phyloP scores from a whole-genome alignment of 179 eudicot genomes.

The Actinidia arguta region DNA sequence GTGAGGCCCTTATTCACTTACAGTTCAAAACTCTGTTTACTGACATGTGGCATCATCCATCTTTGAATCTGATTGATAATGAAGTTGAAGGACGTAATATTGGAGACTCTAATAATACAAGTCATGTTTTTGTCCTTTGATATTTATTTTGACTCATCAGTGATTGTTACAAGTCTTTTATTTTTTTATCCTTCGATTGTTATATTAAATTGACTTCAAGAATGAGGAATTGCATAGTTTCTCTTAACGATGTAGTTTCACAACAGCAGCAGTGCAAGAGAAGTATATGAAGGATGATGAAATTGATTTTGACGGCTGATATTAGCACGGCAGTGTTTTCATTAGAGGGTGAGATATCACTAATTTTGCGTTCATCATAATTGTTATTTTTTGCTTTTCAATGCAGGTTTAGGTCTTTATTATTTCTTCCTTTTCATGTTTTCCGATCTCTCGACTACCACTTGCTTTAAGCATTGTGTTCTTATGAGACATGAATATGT shows the following conservation, averaged over 20 bases:
- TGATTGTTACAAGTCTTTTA: background rate
- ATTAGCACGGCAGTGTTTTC: background rate
- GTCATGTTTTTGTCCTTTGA: too few relatives aligned
- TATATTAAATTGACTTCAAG: background rate
- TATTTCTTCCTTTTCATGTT: background rate
- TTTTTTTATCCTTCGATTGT: background rate
- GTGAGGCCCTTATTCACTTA: too few relatives aligned
- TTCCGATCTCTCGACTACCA: background rate
- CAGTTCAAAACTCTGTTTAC: background rate
- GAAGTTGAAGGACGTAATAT: too few relatives aligned
- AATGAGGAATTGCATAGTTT: constrained; percentile 14
- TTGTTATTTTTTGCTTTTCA: background rate
- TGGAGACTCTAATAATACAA: background rate
- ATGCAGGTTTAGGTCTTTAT: background rate
- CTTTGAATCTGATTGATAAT: background rate
- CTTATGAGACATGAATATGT: background rate
- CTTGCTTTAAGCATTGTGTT: background rate
- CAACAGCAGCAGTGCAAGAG: constrained; percentile 97
- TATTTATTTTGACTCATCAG: too few relatives aligned
- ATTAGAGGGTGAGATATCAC: background rate
- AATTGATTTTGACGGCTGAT: constrained; percentile 28
- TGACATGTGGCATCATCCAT: background rate
- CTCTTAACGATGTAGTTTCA: constrained; percentile 62
- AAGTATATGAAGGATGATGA: constrained; percentile 92
- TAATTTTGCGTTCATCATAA: background rate